Base-by-base conservation (phyloP, 2,329 filamentous ascomycete species). In the Dothideomycetes sp. region DNA sequence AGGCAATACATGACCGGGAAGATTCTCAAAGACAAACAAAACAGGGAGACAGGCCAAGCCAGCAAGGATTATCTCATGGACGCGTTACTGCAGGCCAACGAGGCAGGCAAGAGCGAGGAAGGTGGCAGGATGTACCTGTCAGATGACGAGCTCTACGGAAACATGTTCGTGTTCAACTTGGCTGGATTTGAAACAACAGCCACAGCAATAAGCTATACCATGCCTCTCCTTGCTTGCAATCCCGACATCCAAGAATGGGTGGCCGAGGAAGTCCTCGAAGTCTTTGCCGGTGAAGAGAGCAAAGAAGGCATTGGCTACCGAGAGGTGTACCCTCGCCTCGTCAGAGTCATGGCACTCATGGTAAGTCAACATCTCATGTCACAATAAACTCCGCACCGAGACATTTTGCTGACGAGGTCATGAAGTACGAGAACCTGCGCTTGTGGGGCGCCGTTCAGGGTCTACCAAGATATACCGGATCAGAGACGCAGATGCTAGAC, bases 211-310 rank as follows among this genome's bases (percentile, higher is more conserved):
- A 59, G 64, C 1, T 75, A 66, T 45, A 63, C 66, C 3, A 48
- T 73, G n/a, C 58, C 61, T 1, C 75, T 27, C 7, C 22, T 27
- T 1, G 62, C 68, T 1, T 50, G 59, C 1, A 54, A 70, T 42
- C 66, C 68, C 0, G 50, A 68, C 37, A 66, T 65, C 54, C 72
- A 76, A 50, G 59, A 62, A 3, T 75, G 72, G 70, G 48, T 75
- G 3, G 53, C 54, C 8, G 68, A 69, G 40, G 73, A 76, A 47
- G 55, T 74, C 29, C 53, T 63, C 33, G 34, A 47, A 2, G 51
- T 70, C 5, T 19, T 64, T n/a, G n/a, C n/a, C n/a, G n/a, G n/a
- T n/a, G n/a, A n/a, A n/a, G n/a, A n/a, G n/a, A n/a, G n/a, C n/a
- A n/a, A n/a, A n/a, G n/a, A n/a, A n/a, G n/a, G n/a, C n/a, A n/a